A percentile compares a stretch with the other conserved stretches of the same genome.
phyloP scores from a whole-genome alignment of 768 basidiomycete species.

The Collybia sp. region DNA sequence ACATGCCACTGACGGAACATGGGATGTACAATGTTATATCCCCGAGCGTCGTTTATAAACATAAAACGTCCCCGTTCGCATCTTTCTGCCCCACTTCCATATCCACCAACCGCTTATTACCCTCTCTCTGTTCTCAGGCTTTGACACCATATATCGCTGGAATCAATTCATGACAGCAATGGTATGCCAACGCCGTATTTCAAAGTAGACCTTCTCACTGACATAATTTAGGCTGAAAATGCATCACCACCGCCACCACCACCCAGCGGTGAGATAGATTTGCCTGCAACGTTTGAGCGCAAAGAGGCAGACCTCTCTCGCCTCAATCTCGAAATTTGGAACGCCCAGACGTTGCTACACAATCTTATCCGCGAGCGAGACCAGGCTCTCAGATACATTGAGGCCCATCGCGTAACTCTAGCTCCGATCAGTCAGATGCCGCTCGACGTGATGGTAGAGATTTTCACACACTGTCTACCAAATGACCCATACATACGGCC shows the following conservation, averaged over 20 bases:
- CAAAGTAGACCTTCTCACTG: too few relatives aligned
- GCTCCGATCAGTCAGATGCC: constrained; percentile 13
- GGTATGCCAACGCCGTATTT: too few relatives aligned
- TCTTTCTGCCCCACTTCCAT: too few relatives aligned
- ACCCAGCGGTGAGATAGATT: not conserved
- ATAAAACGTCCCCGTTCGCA: too few relatives aligned
- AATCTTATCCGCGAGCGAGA: not conserved
- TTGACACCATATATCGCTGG: too few relatives aligned
- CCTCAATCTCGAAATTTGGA: not conserved
- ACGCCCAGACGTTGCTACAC: not conserved
- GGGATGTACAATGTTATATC: too few relatives aligned
- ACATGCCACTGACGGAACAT: too few relatives aligned
- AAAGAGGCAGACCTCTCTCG: not conserved
- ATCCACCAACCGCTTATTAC: too few relatives aligned
- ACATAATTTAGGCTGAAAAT: not conserved
- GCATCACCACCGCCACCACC: not conserved
- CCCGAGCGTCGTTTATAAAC: too few relatives aligned
- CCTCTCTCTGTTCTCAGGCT: too few relatives aligned
- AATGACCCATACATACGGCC: constrained; percentile 11
- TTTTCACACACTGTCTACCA: constrained; percentile 16
- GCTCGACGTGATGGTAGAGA: constrained; percentile 16
- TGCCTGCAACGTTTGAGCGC: not conserved
- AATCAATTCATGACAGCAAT: too few relatives aligned
- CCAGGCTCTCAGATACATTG: not conserved
- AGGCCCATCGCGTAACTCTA: not conserved